Evolutionary conservation across 768 basidiomycete species (phyloP).

Genomic region (Sarcodon aspratus): DNA sequence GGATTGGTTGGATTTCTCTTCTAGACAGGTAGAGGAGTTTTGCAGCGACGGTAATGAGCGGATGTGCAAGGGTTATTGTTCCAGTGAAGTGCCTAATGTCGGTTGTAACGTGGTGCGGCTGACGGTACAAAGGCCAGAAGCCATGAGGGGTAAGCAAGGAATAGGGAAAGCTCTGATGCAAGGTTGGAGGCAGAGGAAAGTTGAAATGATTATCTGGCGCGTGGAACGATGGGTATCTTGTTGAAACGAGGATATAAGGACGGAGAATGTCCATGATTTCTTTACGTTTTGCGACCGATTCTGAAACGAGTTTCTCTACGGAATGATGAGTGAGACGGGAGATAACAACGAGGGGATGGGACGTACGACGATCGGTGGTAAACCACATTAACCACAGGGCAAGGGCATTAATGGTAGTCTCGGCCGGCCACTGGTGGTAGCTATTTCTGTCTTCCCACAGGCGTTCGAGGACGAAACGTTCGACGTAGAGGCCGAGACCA

Average conservation of each 20-base stretch:
- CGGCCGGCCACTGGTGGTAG: conserved; percentile 45
- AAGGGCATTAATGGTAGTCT: conserved; percentile 35
- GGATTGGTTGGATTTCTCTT: conserved; percentile 35
- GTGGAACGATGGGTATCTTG: conserved; percentile 42
- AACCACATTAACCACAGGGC: conserved; percentile 60
- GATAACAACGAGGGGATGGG: neutral
- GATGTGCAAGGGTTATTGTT: conserved; percentile 17
- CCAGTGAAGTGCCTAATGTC: conserved; percentile 10
- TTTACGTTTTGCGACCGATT: conserved; percentile 15
- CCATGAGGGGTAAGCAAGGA: conserved; percentile 30
- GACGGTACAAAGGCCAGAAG: conserved; percentile 34
- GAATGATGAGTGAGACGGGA: neutral
- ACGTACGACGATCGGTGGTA: conserved; percentile 38
- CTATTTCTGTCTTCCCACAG: conserved; percentile 27
- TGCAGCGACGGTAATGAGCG: conserved; percentile 45
- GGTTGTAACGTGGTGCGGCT: conserved; percentile 8
- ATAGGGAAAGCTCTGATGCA: conserved; percentile 10
- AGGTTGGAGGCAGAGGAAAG: conserved; percentile 31
- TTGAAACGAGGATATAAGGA: conserved; percentile 30
- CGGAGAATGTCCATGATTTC: conserved; percentile 23
- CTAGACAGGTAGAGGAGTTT: conserved; percentile 53
- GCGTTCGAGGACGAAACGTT: conserved; percentile 30
- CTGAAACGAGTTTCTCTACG: conserved; percentile 17
- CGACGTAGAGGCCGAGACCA: conserved; percentile 33
- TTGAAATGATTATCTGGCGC: conserved; percentile 52